Evolutionary conservation across 495 filamentous ascomycete species (phyloP).

Genomic region (Aspergillus haitiensis): DNA sequence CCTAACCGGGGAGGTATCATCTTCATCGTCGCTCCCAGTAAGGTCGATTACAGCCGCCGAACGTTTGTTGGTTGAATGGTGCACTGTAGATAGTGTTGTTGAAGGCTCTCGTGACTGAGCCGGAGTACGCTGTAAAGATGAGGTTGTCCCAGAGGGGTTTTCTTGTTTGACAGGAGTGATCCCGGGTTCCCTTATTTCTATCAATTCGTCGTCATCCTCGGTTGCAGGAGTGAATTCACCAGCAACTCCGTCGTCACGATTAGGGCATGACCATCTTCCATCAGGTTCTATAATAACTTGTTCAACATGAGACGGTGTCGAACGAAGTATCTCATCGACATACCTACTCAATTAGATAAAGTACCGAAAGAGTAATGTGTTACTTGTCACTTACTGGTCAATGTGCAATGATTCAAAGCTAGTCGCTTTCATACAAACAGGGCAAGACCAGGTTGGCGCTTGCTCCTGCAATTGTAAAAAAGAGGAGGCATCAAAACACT

Average conservation of each 20-base stretch:
- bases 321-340: slow-evolving; percentile 78
- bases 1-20: slow-evolving; percentile 60
- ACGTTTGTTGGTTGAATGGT: slow-evolving; percentile 58
- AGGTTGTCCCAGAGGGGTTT: slow-evolving; percentile 29
- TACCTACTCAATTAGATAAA: slow-evolving; percentile 58
- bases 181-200: slow-evolving; percentile 62
- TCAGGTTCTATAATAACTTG: slow-evolving; percentile 89
- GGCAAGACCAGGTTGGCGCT: slow-evolving; percentile 91
- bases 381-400: slow-evolving; percentile 67
- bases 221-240: slow-evolving; percentile 42
- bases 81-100: slow-evolving; percentile 44
- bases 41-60: slow-evolving; percentile 72
- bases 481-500: slow-evolving; percentile 93
- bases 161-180: slow-evolving; percentile 50
- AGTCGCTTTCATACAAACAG: slow-evolving; percentile 82
- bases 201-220: slow-evolving; percentile 65
- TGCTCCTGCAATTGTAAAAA: slow-evolving; percentile 95
- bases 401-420: slow-evolving; percentile 79
- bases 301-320: slow-evolving; percentile 66
- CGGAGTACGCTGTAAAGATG: slow-evolving; percentile 51
- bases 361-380: not conserved
- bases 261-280: slow-evolving; percentile 68
- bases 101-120: slow-evolving; percentile 57
- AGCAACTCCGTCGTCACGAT: slow-evolving; percentile 36
- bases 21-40: slow-evolving; percentile 72